Evolutionary conservation across 768 basidiomycete species (phyloP), one percentile per base, ranked within the genome.

Genomic region (Hirschioporus abietinus): DNA sequence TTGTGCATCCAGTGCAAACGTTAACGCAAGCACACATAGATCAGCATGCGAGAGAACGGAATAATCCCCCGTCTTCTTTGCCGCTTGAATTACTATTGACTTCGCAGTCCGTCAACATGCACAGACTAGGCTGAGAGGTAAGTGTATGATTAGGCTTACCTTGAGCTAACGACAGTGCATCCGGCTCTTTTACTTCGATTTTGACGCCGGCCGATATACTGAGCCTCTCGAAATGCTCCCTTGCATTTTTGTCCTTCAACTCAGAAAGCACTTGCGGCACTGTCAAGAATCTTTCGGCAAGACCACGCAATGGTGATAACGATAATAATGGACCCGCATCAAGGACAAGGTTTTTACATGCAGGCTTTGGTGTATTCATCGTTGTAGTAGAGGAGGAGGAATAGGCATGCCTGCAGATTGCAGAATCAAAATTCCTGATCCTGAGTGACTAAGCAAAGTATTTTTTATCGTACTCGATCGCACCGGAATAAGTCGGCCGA

Each of bases 41-140:
- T 99, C 97, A 17, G 95, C 84, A 76, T 90, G 86, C 17, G 95
- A 97, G 52, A 99, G 82, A 61, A 95, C 96, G 58, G 92, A 81
- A 74, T 95, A 96, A 77, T 99, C 97, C 74, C 97, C 97, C 0
- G 96, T 96, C 81, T 93, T 93, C 82, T 95, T 96, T 3, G 97
- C 93, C 77, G 88, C 89, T 68, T 90, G 89, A 65, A 91, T 92
- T 4, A 96, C 97, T 98, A 24, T 61, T 25, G 73, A 68, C 65
- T 52, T 52, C 42, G 20, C 42, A 52, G 59, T 34, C 26, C 72
- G 67, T 74, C 67, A 64, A 68, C 65, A 65, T 26, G 24, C 23
- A 34, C 58, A 65, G 35, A 67, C 64, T 68, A 30, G 57, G 35
- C 52, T 30, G 59, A 15, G 35, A 63, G 26, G 36, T 27, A 27